A percentile compares a stretch with the other conserved stretches of the same genome.
phyloP scores from a whole-genome alignment of 148 eudicot species.

The Euryodendron excelsum region DNA sequence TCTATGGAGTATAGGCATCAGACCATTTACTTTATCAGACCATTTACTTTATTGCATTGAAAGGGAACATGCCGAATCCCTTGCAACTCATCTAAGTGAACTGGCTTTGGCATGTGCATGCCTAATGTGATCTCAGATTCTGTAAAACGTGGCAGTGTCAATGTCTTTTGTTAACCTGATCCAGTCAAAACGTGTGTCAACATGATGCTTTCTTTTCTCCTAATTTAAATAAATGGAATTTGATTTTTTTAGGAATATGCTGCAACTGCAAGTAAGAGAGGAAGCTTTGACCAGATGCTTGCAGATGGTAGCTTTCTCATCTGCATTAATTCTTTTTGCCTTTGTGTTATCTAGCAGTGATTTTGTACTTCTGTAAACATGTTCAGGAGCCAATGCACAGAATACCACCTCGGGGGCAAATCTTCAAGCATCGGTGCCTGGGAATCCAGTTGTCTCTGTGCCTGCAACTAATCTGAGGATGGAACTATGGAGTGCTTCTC shows the following conservation, averaged over 20 bases:
- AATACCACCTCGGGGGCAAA: constrained; percentile 32
- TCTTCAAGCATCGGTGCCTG: constrained; percentile 51
- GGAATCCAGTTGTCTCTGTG: constrained; percentile 53
- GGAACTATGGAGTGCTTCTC: constrained; percentile 84
- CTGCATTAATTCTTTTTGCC: not conserved
- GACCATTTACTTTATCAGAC: not conserved
- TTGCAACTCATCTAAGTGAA: not conserved
- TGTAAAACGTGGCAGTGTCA: not conserved
- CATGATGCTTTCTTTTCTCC: not conserved
- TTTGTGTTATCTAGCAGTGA: not conserved
- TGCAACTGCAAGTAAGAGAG: constrained; percentile 55
- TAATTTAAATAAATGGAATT: not conserved
- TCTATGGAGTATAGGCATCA: not conserved
- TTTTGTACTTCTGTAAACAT: constrained; percentile 7
- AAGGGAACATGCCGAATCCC: not conserved
- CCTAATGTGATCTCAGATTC: not conserved
- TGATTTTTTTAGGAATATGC: constrained; percentile 48
- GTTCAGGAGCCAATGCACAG: constrained; percentile 68
- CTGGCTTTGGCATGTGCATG: not conserved
- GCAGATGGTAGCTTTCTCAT: constrained; percentile 64
- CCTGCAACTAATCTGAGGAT: constrained; percentile 76
- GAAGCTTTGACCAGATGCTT: constrained; percentile 92
- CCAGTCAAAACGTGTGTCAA: not conserved
- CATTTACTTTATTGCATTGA: not conserved
- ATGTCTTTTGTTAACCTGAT: not conserved